Percentiles rank a stretch among this genome's conserved stretches.
Conservation (phyloP, 345 rosid genomes). For the Eucalyptus pauciflora region DNA sequence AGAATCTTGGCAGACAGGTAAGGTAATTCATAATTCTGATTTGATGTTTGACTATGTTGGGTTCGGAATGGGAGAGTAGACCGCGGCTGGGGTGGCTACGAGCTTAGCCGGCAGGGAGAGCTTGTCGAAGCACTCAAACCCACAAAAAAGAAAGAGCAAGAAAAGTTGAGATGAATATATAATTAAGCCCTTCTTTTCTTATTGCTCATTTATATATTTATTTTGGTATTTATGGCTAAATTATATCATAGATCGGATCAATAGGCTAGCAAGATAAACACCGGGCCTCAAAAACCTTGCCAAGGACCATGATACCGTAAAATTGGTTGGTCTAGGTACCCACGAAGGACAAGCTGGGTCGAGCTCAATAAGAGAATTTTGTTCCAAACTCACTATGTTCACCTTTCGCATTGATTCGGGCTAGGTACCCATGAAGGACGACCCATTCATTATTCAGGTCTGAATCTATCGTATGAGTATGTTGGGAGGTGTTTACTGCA, state of each 20-base stretch:
- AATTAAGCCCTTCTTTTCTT: not conserved
- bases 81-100: not conserved
- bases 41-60: not conserved
- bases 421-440: fast-evolving
- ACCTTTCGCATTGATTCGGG: fast-evolving
- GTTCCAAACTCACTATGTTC: fast-evolving
- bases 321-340: not conserved
- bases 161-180: not conserved
- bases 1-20: not conserved
- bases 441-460: fast-evolving
- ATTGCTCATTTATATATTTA: not conserved
- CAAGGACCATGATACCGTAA: fast-evolving
- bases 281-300: fast-evolving
- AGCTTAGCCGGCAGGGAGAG: not conserved
- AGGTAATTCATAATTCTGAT: not conserved
- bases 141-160: not conserved
- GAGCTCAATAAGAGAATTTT: not conserved
- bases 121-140: not conserved
- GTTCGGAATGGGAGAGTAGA: not conserved
- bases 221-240: not conserved
- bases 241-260: not conserved
- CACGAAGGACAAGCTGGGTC: no score
- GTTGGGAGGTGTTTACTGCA: fast-evolving
- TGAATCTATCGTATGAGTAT: fast-evolving
- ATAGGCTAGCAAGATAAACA: not conserved